Conservation (phyloP, 1,284 basidiomycete genomes). For the Papiliotrema nemorosa region DNA sequence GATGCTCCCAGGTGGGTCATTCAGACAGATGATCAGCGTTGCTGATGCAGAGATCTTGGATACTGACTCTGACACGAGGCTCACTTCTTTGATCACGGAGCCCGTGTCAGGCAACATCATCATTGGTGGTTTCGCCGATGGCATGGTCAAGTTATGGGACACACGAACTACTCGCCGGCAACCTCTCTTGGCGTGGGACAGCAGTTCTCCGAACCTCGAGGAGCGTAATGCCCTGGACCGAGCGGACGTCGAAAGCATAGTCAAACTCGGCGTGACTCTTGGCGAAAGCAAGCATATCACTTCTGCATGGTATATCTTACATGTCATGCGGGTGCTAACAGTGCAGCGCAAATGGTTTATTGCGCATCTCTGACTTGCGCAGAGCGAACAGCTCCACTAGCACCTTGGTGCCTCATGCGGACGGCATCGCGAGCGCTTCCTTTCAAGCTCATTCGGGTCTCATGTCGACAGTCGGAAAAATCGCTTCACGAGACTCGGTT, state of each 20-base stretch:
- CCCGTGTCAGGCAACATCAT: constrained; percentile 32
- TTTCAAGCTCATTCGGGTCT: constrained; percentile 30
- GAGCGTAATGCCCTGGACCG: neutral
- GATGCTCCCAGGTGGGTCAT: constrained; percentile 22
- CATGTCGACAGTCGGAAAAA: constrained; percentile 29
- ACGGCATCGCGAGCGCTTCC: constrained; percentile 21
- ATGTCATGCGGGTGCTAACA: neutral
- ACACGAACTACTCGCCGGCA: constrained; percentile 16
- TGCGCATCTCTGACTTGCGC: constrained; percentile 31
- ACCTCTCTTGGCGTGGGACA: constrained; percentile 20
- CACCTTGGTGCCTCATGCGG: constrained; percentile 21
- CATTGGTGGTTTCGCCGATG: constrained; percentile 23
- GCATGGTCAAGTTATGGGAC: constrained; percentile 31
- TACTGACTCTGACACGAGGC: constrained; percentile 12
- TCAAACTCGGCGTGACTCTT: constrained; percentile 27
- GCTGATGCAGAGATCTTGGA: constrained; percentile 12
- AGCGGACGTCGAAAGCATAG: constrained; percentile 5
- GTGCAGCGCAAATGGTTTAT: constrained; percentile 26
- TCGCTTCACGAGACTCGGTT: constrained; percentile 14
- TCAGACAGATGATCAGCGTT: neutral
- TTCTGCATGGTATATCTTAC: constrained; percentile 26
- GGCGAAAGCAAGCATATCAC: constrained; percentile 32
- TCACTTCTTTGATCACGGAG: constrained; percentile 31
- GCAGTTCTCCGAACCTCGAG: neutral
- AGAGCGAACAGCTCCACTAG: constrained; percentile 12